Base-by-base conservation (phyloP, 2,329 filamentous ascomycete species). In the Scedosporium aurantiacum region DNA sequence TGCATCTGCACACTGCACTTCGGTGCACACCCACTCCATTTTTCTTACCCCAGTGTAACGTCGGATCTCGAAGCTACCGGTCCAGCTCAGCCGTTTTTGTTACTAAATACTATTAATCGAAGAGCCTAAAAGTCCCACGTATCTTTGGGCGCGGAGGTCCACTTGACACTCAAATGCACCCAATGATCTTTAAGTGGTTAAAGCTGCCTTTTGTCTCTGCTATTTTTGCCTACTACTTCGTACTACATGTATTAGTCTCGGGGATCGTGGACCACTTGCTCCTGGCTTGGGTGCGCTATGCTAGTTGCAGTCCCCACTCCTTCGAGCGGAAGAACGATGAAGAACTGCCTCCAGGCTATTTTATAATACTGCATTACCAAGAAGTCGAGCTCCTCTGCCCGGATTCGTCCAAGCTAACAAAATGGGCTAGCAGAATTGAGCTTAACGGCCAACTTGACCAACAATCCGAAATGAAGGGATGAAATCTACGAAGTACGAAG, bases 31-130 rank as follows among this genome's bases (percentile, higher is more conserved):
- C 37, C 37, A 37, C 16, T 25, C 45, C 28, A 40, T 47, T 47
- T 47, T 43, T 25, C 45, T 60, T 32, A 12, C 58, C n/a, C 58
- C 16, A 55, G 27, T 60, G 58, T 32, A 55, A 60, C 58, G 28
- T 55, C 58, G 58, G 43, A 55, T 60, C 45, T 55, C 14, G 27
- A 21, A 41, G 58, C n/a, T 55, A 47, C 58, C 45, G 58, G 47
- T 12, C 16, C 23, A 21, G 40, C 16, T 14, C 16, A 23, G 21
- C 23, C 45, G 37, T 25, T n/a, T 60, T 60, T 41, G 45, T 60
- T 45, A 60, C 58, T 54, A 60, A 60, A 54, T 41, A 28, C 54
- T 45, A 60, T 47, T 54, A 60, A 60, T 60, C 54, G 27, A 21
- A 27, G 47, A 55, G 45, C 28, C 25, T 60, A 60, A 60, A 60